phyloP scores from a whole-genome alignment of 1,139 yeast genomes.

The Pichia sp. region DNA sequence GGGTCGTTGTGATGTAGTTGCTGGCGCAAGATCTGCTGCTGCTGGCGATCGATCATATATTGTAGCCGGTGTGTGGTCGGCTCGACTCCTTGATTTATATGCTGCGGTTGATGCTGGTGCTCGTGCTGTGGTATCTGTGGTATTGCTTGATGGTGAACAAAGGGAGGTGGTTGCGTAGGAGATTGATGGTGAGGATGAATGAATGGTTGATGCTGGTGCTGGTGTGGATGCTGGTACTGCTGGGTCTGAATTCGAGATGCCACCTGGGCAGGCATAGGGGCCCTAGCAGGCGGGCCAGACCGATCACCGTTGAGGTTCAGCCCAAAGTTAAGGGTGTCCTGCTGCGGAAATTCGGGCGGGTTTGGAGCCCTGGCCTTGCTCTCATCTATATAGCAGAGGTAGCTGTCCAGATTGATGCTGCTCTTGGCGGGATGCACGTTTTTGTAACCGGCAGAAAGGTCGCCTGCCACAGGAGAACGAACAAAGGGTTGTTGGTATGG shows the following conservation, averaged over 20 bases:
- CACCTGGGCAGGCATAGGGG: neutral
- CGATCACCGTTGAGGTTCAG: neutral
- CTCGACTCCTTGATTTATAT: neutral
- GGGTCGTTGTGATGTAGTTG: conserved; percentile 10
- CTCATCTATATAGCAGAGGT: neutral
- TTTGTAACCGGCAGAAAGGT: neutral
- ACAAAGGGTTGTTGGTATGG: neutral
- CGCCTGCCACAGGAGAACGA: neutral
- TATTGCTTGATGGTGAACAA: neutral
- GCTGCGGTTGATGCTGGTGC: conserved; percentile 1
- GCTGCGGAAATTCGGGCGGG: neutral
- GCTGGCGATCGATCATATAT: neutral
- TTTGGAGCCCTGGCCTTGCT: neutral
- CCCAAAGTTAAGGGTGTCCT: neutral
- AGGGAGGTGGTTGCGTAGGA: neutral
- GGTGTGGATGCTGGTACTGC: neutral
- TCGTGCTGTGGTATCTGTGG: neutral
- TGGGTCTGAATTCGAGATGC: neutral
- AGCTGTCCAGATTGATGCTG: neutral
- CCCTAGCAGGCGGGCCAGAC: neutral
- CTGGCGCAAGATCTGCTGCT: conserved; percentile 9
- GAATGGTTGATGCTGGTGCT: neutral
- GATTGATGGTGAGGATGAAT: neutral
- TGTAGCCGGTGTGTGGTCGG: neutral
- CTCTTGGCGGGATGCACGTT: neutral